These are phyloP conservation scores for Tolypocladium ovalisporum DNA, from an alignment of 2,329 filamentous ascomycete genomes.

Conservation along the genomic window DNA sequence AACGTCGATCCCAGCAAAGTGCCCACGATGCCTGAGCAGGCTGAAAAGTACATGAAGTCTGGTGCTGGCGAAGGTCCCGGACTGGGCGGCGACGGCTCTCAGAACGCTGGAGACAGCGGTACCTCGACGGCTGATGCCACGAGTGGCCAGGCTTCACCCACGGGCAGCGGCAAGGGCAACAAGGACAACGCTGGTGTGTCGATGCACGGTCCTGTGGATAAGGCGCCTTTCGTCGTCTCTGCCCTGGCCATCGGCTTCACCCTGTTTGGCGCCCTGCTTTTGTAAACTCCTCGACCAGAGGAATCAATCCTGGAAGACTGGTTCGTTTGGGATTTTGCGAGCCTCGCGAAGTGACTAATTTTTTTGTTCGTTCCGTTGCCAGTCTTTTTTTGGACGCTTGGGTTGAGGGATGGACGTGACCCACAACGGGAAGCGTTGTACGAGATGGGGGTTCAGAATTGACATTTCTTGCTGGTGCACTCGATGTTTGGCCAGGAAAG, in stretches of 20 bases:
- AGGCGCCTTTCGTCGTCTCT: constrained; percentile 23
- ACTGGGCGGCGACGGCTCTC: constrained; percentile 40
- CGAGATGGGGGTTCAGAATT: not conserved
- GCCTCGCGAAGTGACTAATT: not conserved
- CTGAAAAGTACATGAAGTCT: constrained; percentile 39
- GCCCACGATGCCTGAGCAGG: constrained; percentile 39
- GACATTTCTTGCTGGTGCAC: not conserved
- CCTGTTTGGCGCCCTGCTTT: constrained; percentile 26
- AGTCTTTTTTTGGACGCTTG: not conserved
- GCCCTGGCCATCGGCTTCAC: constrained; percentile 24
- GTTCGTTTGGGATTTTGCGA: not conserved
- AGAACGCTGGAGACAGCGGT: constrained; percentile 35
- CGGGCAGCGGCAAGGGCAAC: constrained; percentile 5
- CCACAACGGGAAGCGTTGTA: not conserved
- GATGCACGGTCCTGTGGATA: constrained; percentile 14
- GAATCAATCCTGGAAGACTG: not conserved
- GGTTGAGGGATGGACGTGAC: not conserved
- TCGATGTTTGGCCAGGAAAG: constrained; percentile 3
- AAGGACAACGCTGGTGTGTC: constrained; percentile 20
- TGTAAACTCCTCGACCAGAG: constrained; percentile 18
- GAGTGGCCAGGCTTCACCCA: constrained; percentile 18
- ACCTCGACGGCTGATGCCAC: constrained; percentile 33
- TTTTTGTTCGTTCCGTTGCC: not conserved
- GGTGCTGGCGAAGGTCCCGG: constrained; percentile 45
- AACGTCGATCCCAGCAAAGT: constrained; percentile 37